Evolutionary conservation across 441 rosid species (phyloP), one percentile per base, ranked within the genome.

Genomic region (Eutrema salsugineum): DNA sequence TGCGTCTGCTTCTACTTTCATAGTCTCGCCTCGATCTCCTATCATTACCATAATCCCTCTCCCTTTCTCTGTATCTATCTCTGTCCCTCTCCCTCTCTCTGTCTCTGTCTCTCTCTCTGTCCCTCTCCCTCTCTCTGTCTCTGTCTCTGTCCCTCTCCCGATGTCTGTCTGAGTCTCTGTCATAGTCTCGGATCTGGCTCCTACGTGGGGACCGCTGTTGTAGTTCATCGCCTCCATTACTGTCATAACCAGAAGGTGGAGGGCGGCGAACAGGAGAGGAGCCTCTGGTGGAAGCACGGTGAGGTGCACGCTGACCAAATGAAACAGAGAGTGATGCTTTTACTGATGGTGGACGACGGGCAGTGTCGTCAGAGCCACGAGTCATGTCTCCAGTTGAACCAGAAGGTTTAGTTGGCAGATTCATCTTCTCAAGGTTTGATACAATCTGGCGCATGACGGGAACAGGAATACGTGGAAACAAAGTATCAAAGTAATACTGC

Each of bases 291-390:
- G 99, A 95, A 46, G 99, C 99, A 63, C 98, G 97, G 61, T 95
- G 99, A 10, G 99, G 99, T 60, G 99, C 99, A 47, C 98, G 98
- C 84, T 95, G 99, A 50, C 99, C 98, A 73, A 95, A 95, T 33
- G 99, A 95, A 50, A 95, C 99, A 20, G 99, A 95, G 66, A 95
- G 98, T 33, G 99, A 91, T 70, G 99, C 99, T 88, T 95, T 95
- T 70, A 95, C 99, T n/a, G 99, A 95, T 24, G 99, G 99, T 5
- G 99, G 99, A 8, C 99, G 89, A 32, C 98, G 97, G 11, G 99
- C 98, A 33, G 92, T 91, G 70, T 95, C 98, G 60, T 95, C 99
- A 50, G 99, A 91, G 63, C 96, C 97, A 77, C 87, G 97, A 30
- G 88, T 86, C 27, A 55, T 80, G 59, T 95, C 99, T 55, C 98